Percentiles rank a stretch among this genome's conserved stretches.
These are phyloP conservation scores for Sordaria brevicollis DNA, from an alignment of 495 filamentous ascomycete genomes.

Conservation along the genomic window DNA sequence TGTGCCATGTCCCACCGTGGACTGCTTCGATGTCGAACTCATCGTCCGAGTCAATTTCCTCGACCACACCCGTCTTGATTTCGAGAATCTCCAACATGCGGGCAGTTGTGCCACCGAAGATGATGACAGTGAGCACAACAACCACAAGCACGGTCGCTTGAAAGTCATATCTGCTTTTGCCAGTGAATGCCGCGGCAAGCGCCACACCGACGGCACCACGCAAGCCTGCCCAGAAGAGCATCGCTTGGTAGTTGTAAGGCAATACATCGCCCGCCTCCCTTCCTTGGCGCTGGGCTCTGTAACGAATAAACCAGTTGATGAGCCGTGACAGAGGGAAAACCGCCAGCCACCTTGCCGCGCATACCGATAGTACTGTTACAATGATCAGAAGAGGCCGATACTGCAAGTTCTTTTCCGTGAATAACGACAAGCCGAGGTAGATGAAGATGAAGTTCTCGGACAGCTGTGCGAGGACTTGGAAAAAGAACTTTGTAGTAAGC, in stretches of 20 bases:
- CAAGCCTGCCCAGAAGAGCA: conserved; percentile 97
- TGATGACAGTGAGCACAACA: conserved; percentile 94
- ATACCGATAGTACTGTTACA: conserved; percentile 83
- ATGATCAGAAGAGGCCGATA: conserved; percentile 96
- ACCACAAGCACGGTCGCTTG: conserved; percentile 92
- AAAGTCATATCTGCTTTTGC: conserved; percentile 65
- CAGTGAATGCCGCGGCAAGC: conserved; percentile 77
- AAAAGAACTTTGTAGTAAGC: conserved; percentile 95
- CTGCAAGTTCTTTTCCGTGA: conserved; percentile 75
- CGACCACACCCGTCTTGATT: conserved; percentile 89
- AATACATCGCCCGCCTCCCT: conserved; percentile 75
- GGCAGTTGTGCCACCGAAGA: conserved; percentile 96
- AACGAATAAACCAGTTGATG: conserved; percentile 91
- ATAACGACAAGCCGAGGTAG: conserved; percentile 87
- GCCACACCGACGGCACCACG: conserved; percentile 95
- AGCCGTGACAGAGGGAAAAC: conserved; percentile 85
- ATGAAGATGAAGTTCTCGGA: conserved; percentile 99
- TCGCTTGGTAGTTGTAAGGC: conserved; percentile 85
- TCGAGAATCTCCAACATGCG: conserved; percentile 95
- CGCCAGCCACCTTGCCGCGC: conserved; percentile 78
- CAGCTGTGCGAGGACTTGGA: conserved; percentile 87
- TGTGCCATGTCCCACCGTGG: conserved; percentile 60
- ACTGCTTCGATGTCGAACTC: conserved; percentile 95
- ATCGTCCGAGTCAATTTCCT: conserved; percentile 93
- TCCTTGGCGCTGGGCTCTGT: conserved; percentile 71